Base-by-base conservation (phyloP, 1,284 basidiomycete genomes). In the Trametes sp. region DNA sequence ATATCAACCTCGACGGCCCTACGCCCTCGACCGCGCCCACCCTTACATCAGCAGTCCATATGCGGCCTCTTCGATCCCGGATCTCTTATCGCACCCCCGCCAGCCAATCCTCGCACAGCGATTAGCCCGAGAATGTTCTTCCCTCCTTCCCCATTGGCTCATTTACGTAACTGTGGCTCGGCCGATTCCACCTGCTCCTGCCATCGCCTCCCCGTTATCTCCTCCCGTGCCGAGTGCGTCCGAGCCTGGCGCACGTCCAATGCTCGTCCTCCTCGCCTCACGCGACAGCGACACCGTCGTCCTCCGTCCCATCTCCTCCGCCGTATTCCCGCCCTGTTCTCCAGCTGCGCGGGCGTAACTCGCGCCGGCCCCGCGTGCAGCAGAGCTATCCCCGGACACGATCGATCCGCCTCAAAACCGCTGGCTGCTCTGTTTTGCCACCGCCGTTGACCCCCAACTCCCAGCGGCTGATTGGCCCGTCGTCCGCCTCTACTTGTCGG, bases 1-100 rank as follows among this genome's bases (percentile, higher is more conserved):
- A 64, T 67, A 67, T 64, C 62, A 62, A 66, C 65, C 31, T 41
- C 9, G 23, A 29, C 26, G n/a, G 26, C 31, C 59, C 51, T 23
- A 21, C 45, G 35, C 36, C 33, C 62, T 19, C 28, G 33, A 21
- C 45, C 54, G 48, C 61, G 33, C n/a, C 26, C 50, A 33, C 26
- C 13, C 65, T 64, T 64, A 67, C 60, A 19, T 64, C 63, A 67
- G 61, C 66, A n/a, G n/a, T 19, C 62, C 59, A 42, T 51, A 42
- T 57, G 28, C 44, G 48, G 65, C 36, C 5, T 19, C 48, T n/a
- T 38, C 26, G 38, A 29, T 49, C 54, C 44, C 60, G 45, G 57
- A 60, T 60, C 51, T 54, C 61, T 67, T 67, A 67, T 67, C 66
- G 66, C 63, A 24, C 54, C 42, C 11, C 21, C 21, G n/a, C 33